Percentiles rank a stretch among this genome's conserved stretches.
phyloP scores from a whole-genome alignment of 139 green algal genomes.

The Trebouxia sp. region DNA sequence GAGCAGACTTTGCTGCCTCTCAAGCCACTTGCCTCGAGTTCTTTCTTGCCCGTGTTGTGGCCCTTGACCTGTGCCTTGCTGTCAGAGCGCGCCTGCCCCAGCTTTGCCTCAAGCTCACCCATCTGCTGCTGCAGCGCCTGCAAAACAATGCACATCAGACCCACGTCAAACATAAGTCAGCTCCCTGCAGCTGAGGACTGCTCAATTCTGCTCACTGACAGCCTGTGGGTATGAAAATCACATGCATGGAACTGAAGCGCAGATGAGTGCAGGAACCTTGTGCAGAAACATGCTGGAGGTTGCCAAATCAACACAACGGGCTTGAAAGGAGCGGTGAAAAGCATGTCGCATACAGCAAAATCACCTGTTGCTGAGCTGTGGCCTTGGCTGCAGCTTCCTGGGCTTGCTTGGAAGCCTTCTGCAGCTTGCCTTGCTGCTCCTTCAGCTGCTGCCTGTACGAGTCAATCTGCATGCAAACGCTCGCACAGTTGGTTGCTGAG shows the following conservation, averaged over 20 bases:
- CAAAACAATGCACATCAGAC: background rate
- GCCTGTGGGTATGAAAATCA: too few relatives aligned
- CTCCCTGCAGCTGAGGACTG: too few relatives aligned
- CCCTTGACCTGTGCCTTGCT: conserved; percentile 18
- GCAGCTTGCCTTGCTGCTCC: conserved; percentile 21
- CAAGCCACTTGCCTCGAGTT: conserved; percentile 30
- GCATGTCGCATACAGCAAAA: too few relatives aligned
- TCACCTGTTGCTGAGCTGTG: background rate
- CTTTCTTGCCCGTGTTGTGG: conserved; percentile 11
- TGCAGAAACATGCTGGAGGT: background rate
- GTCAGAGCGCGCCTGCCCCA: conserved; percentile 26
- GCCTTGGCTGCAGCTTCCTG: conserved; percentile 14
- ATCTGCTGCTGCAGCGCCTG: conserved; percentile 32
- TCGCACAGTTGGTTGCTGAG: too few relatives aligned
- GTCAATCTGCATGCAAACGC: background rate
- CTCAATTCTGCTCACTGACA: too few relatives aligned
- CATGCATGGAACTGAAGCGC: too few relatives aligned
- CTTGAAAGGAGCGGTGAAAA: too few relatives aligned
- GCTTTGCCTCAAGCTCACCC: conserved; percentile 41
- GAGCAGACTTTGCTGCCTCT: too few relatives aligned
- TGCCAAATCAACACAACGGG: too few relatives aligned
- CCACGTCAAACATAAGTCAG: too few relatives aligned
- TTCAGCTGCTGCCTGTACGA: conserved; percentile 24
- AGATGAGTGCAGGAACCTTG: background rate
- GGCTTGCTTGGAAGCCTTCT: conserved; percentile 30